Percentiles rank a stretch among this genome's conserved stretches.
phyloP scores from a whole-genome alignment of 208 protist genomes.

The Novymonas esmeraldas region DNA sequence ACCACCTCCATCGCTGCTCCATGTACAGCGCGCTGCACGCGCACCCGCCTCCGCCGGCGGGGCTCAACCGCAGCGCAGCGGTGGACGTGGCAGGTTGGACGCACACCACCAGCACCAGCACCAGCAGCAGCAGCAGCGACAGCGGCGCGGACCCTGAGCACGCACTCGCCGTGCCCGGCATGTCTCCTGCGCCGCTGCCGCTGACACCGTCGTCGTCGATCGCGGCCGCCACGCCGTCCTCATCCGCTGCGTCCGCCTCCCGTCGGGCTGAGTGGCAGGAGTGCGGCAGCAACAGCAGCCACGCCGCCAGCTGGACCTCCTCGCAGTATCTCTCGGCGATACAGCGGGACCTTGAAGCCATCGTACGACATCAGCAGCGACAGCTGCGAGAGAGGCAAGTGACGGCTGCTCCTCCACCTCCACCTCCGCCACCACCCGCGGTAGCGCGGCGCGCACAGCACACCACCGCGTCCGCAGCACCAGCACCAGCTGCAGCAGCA shows the following conservation, averaged over 20 bases:
- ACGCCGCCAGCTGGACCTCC: constrained; percentile 12
- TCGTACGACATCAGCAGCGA: constrained; percentile 32
- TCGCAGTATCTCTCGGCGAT: constrained; percentile 30
- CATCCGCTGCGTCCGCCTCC: neutral
- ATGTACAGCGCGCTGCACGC: neutral
- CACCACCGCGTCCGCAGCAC: constrained; percentile 3
- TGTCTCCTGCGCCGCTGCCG: no score
- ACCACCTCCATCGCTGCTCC: neutral
- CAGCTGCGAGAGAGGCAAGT: constrained; percentile 6
- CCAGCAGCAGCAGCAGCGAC: neutral
- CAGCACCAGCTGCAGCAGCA: constrained; percentile 1
- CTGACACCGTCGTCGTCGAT: no score
- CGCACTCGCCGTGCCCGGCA: no score
- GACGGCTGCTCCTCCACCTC: no score
- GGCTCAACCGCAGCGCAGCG: neutral
- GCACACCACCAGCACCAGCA: neutral
- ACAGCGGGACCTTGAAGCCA: constrained; percentile 29
- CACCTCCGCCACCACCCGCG: neutral
- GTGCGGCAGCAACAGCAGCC: neutral
- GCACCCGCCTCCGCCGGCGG: neutral
- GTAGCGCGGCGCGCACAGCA: neutral
- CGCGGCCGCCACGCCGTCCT: neutral
- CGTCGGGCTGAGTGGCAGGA: neutral
- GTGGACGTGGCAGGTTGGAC: neutral
- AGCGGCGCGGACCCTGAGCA: neutral